Percentiles rank a stretch among this genome's conserved stretches.
phyloP scores from a whole-genome alignment of 2,329 filamentous ascomycete genomes.

The Arthroderma uncinatum region DNA sequence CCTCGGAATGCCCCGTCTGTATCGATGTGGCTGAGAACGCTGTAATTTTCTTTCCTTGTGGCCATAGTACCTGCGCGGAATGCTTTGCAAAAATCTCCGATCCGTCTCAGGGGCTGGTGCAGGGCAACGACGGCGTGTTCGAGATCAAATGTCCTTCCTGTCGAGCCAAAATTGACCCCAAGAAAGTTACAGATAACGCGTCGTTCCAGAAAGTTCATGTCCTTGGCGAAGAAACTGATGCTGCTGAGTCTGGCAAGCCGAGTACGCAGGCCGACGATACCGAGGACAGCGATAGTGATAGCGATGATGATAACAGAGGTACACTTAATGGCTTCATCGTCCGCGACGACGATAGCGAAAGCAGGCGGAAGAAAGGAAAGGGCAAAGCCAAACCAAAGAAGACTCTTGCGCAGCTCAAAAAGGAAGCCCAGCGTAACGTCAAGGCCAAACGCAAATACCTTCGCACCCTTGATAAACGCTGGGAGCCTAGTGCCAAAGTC shows the following conservation, averaged over 20 bases:
- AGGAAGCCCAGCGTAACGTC: slow-evolving; percentile 52
- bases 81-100: slow-evolving; percentile 63
- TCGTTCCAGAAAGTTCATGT: slow-evolving; percentile 65
- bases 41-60: slow-evolving; percentile 69
- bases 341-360: slow-evolving; percentile 17
- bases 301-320: slow-evolving; percentile 33
- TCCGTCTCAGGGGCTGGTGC: slow-evolving; percentile 44
- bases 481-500: slow-evolving; percentile 65
- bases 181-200: slow-evolving; percentile 60
- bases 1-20: slow-evolving; percentile 73
- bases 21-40: slow-evolving; percentile 65
- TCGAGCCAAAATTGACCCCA: slow-evolving; percentile 53
- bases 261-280: slow-evolving; percentile 27
- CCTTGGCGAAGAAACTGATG: slow-evolving; percentile 41
- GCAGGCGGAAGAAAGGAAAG: slow-evolving; percentile 31
- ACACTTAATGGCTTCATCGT: slow-evolving; percentile 47
- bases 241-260: slow-evolving; percentile 25
- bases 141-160: slow-evolving; percentile 65
- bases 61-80: slow-evolving; percentile 66
- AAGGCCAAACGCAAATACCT: slow-evolving; percentile 59
- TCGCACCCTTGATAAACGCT: slow-evolving; percentile 54
- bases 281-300: slow-evolving; percentile 24
- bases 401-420: slow-evolving; percentile 55
- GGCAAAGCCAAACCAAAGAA: slow-evolving; percentile 39
- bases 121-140: slow-evolving; percentile 46